Percentiles rank a stretch among this genome's conserved stretches.
Evolutionary conservation across 2,329 filamentous ascomycete genomes (phyloP).

Genomic region (Gaeumannomyces tritici): DNA sequence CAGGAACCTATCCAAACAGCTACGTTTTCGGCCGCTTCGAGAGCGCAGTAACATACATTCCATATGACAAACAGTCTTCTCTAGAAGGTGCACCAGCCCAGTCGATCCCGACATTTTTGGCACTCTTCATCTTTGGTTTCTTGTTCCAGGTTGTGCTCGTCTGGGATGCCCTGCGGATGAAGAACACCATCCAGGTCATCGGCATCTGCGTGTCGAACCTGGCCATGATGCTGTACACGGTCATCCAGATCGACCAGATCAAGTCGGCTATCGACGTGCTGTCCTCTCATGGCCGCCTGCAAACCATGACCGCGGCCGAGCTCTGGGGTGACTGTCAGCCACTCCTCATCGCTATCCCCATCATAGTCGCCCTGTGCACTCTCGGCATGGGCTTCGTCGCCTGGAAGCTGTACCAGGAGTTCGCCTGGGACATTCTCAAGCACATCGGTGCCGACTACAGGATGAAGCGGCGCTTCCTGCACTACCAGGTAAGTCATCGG

Average conservation of each 20-base stretch:
- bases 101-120: slow-evolving; percentile 89
- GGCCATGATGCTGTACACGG: slow-evolving; percentile 83
- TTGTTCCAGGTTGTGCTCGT: slow-evolving; percentile 83
- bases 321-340: slow-evolving; percentile 65
- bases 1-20: slow-evolving; percentile 30
- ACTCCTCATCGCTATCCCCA: slow-evolving; percentile 77
- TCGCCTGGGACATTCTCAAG: slow-evolving; percentile 99
- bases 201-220: slow-evolving; percentile 89
- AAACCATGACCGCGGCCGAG: slow-evolving; percentile 32
- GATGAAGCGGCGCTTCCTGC: slow-evolving; percentile 93
- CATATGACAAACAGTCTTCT: slow-evolving; percentile 28
- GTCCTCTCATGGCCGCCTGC: slow-evolving; percentile 6
- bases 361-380: slow-evolving; percentile 69
- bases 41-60: slow-evolving; percentile 37
- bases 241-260: slow-evolving; percentile 89
- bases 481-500: slow-evolving; percentile 67
- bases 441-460: slow-evolving; percentile 95
- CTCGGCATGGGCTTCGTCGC: slow-evolving; percentile 65
- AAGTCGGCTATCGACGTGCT: slow-evolving; percentile 57
- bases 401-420: slow-evolving; percentile 97
- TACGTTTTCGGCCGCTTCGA: slow-evolving; percentile 91
- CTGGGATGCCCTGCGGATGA: slow-evolving; percentile 86
- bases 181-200: slow-evolving; percentile 98
- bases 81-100: slow-evolving; percentile 46
- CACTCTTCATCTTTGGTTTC: slow-evolving; percentile 95